A percentile compares a stretch with the other conserved stretches of the same genome.
phyloP scores from a whole-genome alignment of 2,329 filamentous ascomycete species.

The Myotisia sp. region DNA sequence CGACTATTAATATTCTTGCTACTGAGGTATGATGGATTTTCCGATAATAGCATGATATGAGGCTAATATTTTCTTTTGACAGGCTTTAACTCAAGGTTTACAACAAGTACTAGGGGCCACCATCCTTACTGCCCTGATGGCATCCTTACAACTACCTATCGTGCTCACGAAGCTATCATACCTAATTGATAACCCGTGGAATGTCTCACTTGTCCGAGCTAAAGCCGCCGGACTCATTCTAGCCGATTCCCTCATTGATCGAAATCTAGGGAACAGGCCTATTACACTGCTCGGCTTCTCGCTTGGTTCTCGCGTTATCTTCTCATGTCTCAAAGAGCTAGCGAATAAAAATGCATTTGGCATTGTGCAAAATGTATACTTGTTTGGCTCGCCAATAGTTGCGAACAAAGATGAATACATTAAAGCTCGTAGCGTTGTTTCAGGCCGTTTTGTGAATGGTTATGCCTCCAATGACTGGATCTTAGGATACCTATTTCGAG shows the following conservation, averaged over 20 bases:
- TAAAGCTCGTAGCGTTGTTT: constrained; percentile 64
- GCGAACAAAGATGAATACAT: constrained; percentile 83
- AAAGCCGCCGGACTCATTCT: constrained; percentile 80
- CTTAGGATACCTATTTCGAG: constrained; percentile 81
- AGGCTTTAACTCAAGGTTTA: constrained; percentile 89
- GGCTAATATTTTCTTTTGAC: too few relatives aligned
- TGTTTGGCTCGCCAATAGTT: constrained; percentile 86
- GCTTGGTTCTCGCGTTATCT: constrained; percentile 80
- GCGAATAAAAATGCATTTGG: constrained; percentile 71
- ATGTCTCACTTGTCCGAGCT: constrained; percentile 83
- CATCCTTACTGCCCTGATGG: constrained; percentile 78
- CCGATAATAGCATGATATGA: too few relatives aligned
- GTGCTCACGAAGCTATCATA: constrained; percentile 89
- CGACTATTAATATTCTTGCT: constrained; percentile 94
- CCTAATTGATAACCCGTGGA: constrained; percentile 96
- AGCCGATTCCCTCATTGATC: constrained; percentile 82
- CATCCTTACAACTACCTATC: constrained; percentile 79
- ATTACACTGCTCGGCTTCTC: constrained; percentile 93
- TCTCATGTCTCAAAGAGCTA: constrained; percentile 77
- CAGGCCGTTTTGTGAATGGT: constrained; percentile 87
- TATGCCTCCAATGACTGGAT: constrained; percentile 97
- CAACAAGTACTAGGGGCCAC: constrained; percentile 91
- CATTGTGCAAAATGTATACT: constrained; percentile 83
- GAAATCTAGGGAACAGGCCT: constrained; percentile 78
- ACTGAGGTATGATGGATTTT: constrained; percentile 58